These are phyloP conservation scores for Trichoderma pleuroti DNA, from an alignment of 2,329 filamentous ascomycete genomes.

Conservation along the genomic window DNA sequence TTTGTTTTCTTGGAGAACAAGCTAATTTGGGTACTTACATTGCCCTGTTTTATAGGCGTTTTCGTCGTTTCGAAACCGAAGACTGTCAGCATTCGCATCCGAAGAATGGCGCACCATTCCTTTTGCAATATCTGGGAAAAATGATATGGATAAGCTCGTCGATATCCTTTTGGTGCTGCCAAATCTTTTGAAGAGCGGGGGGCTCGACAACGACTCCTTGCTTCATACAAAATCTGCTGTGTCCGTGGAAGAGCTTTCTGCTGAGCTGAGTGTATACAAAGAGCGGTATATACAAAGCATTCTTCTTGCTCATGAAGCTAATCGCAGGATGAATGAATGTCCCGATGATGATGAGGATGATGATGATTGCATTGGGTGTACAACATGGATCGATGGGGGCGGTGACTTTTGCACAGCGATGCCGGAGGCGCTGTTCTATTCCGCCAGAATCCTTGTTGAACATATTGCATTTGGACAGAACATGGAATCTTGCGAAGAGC, in stretches of 20 bases:
- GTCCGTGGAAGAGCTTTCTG: not conserved
- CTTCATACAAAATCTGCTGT: not conserved
- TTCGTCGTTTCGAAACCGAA: not conserved
- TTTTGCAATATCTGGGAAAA: not conserved
- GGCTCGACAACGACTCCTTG: not conserved
- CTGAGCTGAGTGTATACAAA: not conserved
- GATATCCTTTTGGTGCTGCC: not conserved
- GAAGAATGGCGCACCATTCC: constrained; percentile 3
- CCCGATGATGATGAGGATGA: not conserved
- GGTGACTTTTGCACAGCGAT: constrained; percentile 2
- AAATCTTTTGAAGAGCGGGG: not conserved
- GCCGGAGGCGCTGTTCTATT: not conserved
- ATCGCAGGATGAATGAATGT: not conserved
- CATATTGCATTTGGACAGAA: not conserved
- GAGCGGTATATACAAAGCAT: not conserved
- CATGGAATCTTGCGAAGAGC: not conserved
- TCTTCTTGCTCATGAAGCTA: not conserved
- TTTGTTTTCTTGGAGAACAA: not conserved
- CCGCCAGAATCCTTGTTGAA: not conserved
- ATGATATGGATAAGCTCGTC: not conserved
- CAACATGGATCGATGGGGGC: not conserved
- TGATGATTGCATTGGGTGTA: not conserved
- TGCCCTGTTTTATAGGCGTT: not conserved
- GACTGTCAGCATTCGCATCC: not conserved
- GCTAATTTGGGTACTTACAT: not conserved